These are phyloP conservation scores for Tetrastigma voinierianum DNA, from an alignment of 164 flowering plant genomes.

Conservation along the genomic window DNA sequence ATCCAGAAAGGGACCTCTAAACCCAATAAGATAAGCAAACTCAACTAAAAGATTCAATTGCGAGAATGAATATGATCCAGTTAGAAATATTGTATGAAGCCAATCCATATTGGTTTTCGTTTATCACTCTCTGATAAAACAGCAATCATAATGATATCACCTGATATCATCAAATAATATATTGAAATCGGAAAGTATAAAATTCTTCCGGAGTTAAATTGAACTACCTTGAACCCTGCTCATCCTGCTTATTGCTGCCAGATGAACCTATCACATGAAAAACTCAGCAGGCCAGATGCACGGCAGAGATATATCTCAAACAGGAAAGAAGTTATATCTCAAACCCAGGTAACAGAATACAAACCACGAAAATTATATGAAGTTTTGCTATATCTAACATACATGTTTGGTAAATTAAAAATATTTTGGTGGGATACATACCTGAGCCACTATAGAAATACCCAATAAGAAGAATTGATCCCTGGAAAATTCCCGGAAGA, in stretches of 20 bases:
- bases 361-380: neutral
- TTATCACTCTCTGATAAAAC: too few relatives aligned
- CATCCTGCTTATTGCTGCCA: slow-evolving; percentile 37
- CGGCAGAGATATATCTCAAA: neutral
- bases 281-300: neutral
- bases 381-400: neutral
- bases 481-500: slow-evolving; percentile 27
- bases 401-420: neutral
- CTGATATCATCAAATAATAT: too few relatives aligned
- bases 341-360: neutral
- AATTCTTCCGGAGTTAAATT: neutral
- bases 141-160: too few relatives aligned
- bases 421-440: slow-evolving; percentile 19
- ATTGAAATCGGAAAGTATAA: neutral
- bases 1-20: too few relatives aligned
- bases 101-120: too few relatives aligned
- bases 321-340: neutral
- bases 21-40: too few relatives aligned
- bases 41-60: too few relatives aligned
- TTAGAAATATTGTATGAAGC: too few relatives aligned
- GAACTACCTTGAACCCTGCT: slow-evolving; percentile 55
- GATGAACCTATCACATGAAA: slow-evolving; percentile 38
- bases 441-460: slow-evolving; percentile 54
- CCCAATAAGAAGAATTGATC: slow-evolving; percentile 44
- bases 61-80: too few relatives aligned